Percentiles rank a stretch among this genome's conserved stretches.
Evolutionary conservation across 1,139 yeast genomes (phyloP).

Genomic region (Blastobotrys arbuscula): DNA sequence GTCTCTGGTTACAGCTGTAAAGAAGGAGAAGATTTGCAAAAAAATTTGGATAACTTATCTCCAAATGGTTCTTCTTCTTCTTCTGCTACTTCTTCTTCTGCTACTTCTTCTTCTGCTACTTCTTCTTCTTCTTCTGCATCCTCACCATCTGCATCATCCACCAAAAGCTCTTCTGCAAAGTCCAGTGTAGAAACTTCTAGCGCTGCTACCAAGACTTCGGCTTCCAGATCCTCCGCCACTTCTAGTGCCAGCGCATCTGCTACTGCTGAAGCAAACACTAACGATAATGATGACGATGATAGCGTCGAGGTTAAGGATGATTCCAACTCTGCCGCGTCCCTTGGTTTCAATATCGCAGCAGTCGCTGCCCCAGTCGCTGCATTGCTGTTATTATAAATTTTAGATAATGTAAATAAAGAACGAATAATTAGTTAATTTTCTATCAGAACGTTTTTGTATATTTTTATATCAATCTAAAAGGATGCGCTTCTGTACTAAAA

Average conservation of each 20-base stretch:
- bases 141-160: not conserved
- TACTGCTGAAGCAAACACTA: not conserved
- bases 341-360: not conserved
- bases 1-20: constrained; percentile 6
- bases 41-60: not conserved
- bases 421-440: not conserved
- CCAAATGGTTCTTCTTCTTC: not conserved
- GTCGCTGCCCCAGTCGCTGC: constrained; percentile 4
- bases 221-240: not conserved
- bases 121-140: not conserved
- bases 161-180: not conserved
- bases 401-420: no score
- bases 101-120: constrained; percentile 1
- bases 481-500: constrained; percentile 77
- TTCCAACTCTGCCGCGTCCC: not conserved
- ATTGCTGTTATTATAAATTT: not conserved
- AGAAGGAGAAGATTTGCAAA: constrained; percentile 8
- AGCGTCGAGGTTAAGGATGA: no score
- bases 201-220: not conserved
- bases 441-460: not conserved
- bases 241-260: not conserved
- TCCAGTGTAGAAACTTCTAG: not conserved
- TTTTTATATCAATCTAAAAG: constrained; percentile 40
- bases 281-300: not conserved
- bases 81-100: constrained; percentile 1